phyloP scores from a whole-genome alignment of 345 rosid species.

The Eucalyptus paniculata region DNA sequence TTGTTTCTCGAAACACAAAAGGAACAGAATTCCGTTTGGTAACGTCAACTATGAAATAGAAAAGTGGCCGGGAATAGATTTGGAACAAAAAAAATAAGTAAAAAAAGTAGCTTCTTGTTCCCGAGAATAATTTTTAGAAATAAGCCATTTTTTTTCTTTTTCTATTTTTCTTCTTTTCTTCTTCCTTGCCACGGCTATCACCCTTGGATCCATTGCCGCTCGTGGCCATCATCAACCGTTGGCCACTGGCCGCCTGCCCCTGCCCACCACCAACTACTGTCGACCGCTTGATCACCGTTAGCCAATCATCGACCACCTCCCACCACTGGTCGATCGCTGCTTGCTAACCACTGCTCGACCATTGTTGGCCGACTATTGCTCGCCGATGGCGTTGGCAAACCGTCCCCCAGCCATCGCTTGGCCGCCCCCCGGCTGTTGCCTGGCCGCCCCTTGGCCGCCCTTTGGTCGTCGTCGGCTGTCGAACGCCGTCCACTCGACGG shows the following conservation, averaged over 20 bases:
- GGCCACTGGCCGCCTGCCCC: accelerated
- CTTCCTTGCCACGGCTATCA: accelerated
- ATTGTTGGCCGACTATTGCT: accelerated
- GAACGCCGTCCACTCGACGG: accelerated
- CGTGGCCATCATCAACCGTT: accelerated
- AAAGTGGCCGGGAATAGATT: too few species aligned
- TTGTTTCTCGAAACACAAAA: too few species aligned
- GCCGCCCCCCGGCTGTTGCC: accelerated
- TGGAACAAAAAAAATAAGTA: too few species aligned
- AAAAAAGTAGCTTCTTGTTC: too few species aligned
- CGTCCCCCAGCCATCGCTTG: accelerated
- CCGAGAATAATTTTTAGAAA: too few species aligned
- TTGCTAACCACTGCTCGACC: accelerated
- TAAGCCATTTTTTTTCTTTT: too few species aligned
- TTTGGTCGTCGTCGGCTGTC: accelerated
- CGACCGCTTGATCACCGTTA: accelerated
- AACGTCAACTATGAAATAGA: too few species aligned
- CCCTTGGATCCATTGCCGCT: too few species aligned
- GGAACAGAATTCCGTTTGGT: accelerated
- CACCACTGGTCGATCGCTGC: accelerated
- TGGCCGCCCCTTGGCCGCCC: accelerated
- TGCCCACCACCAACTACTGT: too few species aligned
- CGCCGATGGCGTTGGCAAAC: accelerated
- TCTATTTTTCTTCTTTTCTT: too few species aligned
- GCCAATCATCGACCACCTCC: too few species aligned